These are phyloP conservation scores for Aspergillus nidulans DNA, from an alignment of 495 filamentous ascomycete species.

Conservation along the genomic window DNA sequence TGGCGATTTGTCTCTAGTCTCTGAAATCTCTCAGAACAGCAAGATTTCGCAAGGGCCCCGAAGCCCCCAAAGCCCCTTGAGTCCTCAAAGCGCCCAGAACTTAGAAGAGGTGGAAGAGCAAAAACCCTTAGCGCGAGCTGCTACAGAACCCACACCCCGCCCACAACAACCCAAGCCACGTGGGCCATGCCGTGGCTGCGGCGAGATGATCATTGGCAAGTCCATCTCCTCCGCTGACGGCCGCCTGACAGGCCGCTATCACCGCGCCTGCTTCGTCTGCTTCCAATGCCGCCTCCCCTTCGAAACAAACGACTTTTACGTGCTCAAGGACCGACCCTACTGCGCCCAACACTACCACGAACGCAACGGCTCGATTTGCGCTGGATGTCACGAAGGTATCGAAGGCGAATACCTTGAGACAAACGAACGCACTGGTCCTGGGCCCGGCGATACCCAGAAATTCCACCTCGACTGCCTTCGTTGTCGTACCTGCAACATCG, in stretches of 20 bases:
- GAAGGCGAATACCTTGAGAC: slow-evolving; percentile 96
- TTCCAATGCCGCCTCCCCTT: slow-evolving; percentile 78
- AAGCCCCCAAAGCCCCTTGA: neutral
- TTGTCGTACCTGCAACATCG: slow-evolving; percentile 54
- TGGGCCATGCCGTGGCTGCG: slow-evolving; percentile 80
- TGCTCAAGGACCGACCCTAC: slow-evolving; percentile 78
- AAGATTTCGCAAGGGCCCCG: neutral
- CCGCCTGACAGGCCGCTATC: slow-evolving; percentile 87
- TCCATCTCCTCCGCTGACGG: slow-evolving; percentile 93
- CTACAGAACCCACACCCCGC: slow-evolving; percentile 16
- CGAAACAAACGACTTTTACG: slow-evolving; percentile 86
- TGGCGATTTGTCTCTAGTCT: slow-evolving; percentile 36
- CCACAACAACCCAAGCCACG: slow-evolving; percentile 46
- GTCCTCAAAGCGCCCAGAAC: slow-evolving; percentile 22
- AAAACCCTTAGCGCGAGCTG: slow-evolving; percentile 21
- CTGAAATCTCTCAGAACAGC: slow-evolving; percentile 18
- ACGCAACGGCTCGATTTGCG: slow-evolving; percentile 81
- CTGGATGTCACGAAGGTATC: slow-evolving; percentile 75
- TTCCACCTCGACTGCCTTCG: slow-evolving; percentile 86
- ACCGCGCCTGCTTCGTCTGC: slow-evolving; percentile 92
- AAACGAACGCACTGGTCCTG: slow-evolving; percentile 29
- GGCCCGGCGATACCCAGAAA: slow-evolving; percentile 58
- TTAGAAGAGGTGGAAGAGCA: slow-evolving; percentile 18
- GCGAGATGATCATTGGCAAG: slow-evolving; percentile 75
- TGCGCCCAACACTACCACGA: slow-evolving; percentile 92